Evolutionary conservation across 192 early-diverging fungal genomes (phyloP), one percentile per base, ranked within the genome.

Genomic region (Entomortierella chlamydospora): DNA sequence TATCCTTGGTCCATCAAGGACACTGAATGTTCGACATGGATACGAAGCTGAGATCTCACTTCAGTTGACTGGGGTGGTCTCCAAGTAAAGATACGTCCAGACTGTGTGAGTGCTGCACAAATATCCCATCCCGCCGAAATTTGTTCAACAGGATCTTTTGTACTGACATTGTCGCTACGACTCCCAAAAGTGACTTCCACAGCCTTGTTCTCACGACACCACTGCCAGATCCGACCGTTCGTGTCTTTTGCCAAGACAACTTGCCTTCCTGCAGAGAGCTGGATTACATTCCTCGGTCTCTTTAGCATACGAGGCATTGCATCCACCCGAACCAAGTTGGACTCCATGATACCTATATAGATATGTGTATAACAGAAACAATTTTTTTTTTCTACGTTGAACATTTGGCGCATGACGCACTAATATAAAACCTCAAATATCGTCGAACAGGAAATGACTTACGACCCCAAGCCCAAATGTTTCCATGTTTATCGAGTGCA

Each of bases 381-480:
- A 15, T 42, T 29, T 50, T 31, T 26, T 54, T 51, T 47, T n/a
- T n/a, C n/a, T n/a, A n/a, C n/a, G n/a, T n/a, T n/a, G n/a, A n/a
- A n/a, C n/a, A n/a, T n/a, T n/a, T n/a, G n/a, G n/a, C n/a, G n/a
- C n/a, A n/a, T n/a, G n/a, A n/a, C n/a, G n/a, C n/a, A n/a, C n/a
- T n/a, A n/a, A n/a, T n/a, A n/a, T n/a, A n/a, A n/a, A n/a, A n/a
- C n/a, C n/a, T n/a, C n/a, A n/a, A n/a, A n/a, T n/a, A n/a, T n/a
- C n/a, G n/a, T n/a, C n/a, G 26, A 58, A 58, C 23, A 4, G 18
- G 11, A 39, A 28, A 10, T 10, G 7, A 70, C 74, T 64, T 78
- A 78, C 74, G 67, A 13, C 74, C 74, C 74, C 74, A 78, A 5
- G 74, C 66, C 74, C 74, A 78, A 12, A 78, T 56, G 30, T 78